Conservation (phyloP, 257 asterid genomes). For the Solanum chaucha region DNA sequence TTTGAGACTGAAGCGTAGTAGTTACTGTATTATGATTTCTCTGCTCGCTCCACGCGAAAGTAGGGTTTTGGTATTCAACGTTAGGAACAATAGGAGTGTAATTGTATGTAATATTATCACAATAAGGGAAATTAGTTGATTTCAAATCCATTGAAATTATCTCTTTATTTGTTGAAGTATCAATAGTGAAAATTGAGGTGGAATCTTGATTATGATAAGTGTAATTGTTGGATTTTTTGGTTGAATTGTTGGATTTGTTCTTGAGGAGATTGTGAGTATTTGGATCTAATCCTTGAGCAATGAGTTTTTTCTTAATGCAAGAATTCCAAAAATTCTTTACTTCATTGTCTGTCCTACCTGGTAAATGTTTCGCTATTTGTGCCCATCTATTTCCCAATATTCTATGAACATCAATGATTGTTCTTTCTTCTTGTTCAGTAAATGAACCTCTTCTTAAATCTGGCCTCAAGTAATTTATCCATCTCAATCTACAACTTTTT, state of each 20-base stretch:
- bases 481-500: conserved; percentile 83
- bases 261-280: conserved; percentile 81
- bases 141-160: conserved; percentile 6
- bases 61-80: background rate
- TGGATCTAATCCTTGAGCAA: conserved; percentile 89
- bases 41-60: background rate
- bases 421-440: conserved; percentile 69
- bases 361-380: conserved; percentile 89
- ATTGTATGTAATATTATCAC: background rate
- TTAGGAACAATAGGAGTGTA: background rate
- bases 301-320: conserved; percentile 76
- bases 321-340: conserved; percentile 97
- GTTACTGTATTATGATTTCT: background rate
- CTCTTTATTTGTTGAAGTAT: conserved; percentile 8
- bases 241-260: background rate
- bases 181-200: conserved; percentile 36
- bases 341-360: conserved; percentile 91
- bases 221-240: background rate
- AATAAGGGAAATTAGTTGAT: background rate
- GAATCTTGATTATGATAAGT: background rate
- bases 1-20: background rate
- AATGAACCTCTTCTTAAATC: conserved; percentile 85
- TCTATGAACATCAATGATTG: conserved; percentile 75
- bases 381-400: conserved; percentile 94
- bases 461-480: conserved; percentile 90